Percentiles rank a stretch among this genome's conserved stretches.
Evolutionary conservation across 495 filamentous ascomycete genomes (phyloP).

Genomic region (Thozetella sp.): DNA sequence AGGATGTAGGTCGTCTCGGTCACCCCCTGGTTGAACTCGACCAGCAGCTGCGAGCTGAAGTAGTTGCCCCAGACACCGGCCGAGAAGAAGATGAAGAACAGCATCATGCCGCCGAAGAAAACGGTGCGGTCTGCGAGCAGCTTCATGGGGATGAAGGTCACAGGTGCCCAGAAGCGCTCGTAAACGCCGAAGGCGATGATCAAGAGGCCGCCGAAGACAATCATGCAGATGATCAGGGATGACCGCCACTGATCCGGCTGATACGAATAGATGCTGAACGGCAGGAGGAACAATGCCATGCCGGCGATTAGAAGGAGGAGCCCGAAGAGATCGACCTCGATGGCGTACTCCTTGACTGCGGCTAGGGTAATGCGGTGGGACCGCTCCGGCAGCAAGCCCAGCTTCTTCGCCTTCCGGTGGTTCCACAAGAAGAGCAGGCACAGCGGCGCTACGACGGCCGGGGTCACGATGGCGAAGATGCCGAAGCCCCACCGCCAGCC

Average conservation of each 20-base stretch:
- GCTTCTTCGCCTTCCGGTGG: conserved; percentile 53
- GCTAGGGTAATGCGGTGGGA: conserved; percentile 39
- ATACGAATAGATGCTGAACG: conserved; percentile 54
- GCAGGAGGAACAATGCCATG: conserved; percentile 64
- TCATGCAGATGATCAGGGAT: conserved; percentile 55
- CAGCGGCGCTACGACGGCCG: conserved; percentile 53
- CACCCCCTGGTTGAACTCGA: conserved; percentile 61
- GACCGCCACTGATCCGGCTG: conserved; percentile 47
- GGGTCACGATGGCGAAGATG: conserved; percentile 57
- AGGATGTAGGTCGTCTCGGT: conserved; percentile 62
- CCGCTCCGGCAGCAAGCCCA: conserved; percentile 45
- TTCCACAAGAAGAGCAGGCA: conserved; percentile 56
- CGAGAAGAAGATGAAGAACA: conserved; percentile 55
- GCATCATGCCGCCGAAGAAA: conserved; percentile 54
- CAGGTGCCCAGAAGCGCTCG: conserved; percentile 55
- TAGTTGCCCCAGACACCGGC: conserved; percentile 67
- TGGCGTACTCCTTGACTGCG: conserved; percentile 48
- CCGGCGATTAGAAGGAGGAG: conserved; percentile 58
- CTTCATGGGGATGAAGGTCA: conserved; percentile 58
- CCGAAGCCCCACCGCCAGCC: conserved; percentile 69
- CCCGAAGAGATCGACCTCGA: conserved; percentile 63
- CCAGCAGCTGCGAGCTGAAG: conserved; percentile 67
- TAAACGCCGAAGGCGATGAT: conserved; percentile 60
- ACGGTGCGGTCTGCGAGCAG: conserved; percentile 64
- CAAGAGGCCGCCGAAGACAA: conserved; percentile 58